These are phyloP conservation scores for Lentinula boryana DNA, from an alignment of 768 basidiomycete species.

Conservation along the genomic window DNA sequence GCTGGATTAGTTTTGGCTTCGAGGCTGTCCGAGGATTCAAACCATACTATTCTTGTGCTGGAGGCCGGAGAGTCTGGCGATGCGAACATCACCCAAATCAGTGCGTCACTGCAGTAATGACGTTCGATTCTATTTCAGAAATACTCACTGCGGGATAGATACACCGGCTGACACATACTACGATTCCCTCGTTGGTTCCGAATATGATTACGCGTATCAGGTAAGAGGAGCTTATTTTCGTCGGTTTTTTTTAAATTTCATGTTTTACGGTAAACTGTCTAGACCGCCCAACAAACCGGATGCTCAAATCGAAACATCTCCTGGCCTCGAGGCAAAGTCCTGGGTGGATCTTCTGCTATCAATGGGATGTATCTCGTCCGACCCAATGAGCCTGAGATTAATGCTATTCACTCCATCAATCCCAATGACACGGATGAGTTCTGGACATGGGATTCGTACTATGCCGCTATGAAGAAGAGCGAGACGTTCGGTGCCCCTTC, in stretches of 20 bases:
- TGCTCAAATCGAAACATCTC: slow-evolving; percentile 34
- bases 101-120: not conserved
- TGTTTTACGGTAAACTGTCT: too few relatives aligned
- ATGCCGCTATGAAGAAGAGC: slow-evolving; percentile 36
- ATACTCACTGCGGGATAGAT: slow-evolving; percentile 24
- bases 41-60: slow-evolving; percentile 1
- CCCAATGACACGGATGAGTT: slow-evolving; percentile 21
- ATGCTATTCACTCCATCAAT: slow-evolving; percentile 35
- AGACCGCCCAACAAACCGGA: slow-evolving; percentile 39
- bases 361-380: slow-evolving; percentile 67
- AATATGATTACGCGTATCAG: slow-evolving; percentile 52
- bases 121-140: not conserved
- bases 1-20: not conserved
- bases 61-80: slow-evolving; percentile 1
- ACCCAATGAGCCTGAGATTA: slow-evolving; percentile 40
- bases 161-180: slow-evolving; percentile 48
- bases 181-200: slow-evolving; percentile 35
- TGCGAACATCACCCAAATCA: slow-evolving; percentile 3
- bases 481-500: slow-evolving; percentile 49
- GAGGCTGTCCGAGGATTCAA: not conserved
- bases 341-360: slow-evolving; percentile 64
- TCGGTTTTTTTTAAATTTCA: not conserved
- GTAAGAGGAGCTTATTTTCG: not conserved
- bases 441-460: slow-evolving; percentile 40
- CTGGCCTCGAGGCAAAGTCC: slow-evolving; percentile 64